A percentile compares a stretch with the other conserved stretches of the same genome.
Conservation (phyloP, 78 protist species). For the Dictyostelium brefeldianum region DNA sequence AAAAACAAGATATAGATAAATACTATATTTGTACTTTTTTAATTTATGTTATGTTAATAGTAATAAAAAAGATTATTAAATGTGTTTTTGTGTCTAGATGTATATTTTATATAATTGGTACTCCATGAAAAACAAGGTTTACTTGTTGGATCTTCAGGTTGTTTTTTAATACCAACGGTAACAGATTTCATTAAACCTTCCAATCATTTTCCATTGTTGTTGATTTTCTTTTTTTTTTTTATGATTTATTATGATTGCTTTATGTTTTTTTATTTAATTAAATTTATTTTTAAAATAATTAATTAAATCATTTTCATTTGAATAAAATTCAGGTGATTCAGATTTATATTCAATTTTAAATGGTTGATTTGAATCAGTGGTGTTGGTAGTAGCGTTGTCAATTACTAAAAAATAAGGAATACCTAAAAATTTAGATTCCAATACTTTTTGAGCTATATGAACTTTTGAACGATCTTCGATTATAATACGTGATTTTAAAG, state of each 20-base stretch:
- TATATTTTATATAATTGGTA: too few species aligned
- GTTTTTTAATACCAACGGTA: neutral
- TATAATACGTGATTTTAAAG: slow-evolving; percentile 1
- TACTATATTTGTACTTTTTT: too few species aligned
- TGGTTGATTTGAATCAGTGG: neutral
- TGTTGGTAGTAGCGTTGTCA: neutral
- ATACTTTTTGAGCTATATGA: slow-evolving; percentile 4
- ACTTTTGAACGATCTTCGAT: slow-evolving; percentile 11
- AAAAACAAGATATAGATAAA: too few species aligned
- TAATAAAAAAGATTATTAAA: too few species aligned
- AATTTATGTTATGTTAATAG: too few species aligned
- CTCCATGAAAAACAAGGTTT: slow-evolving; percentile 5
- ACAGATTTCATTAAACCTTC: slow-evolving; percentile 68
- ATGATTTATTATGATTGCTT: too few species aligned
- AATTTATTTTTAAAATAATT: slow-evolving; percentile 27
- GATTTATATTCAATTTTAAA: slow-evolving; percentile 14
- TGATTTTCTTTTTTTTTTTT: too few species aligned
- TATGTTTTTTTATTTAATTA: neutral
- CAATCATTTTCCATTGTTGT: too few species aligned
- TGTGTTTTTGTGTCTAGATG: too few species aligned
- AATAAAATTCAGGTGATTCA: neutral
- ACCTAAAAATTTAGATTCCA: slow-evolving; percentile 36
- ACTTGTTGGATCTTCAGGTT: neutral
- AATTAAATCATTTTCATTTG: neutral
- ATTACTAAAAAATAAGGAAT: slow-evolving; percentile 46